phyloP scores from a whole-genome alignment of 176 grass and related monocot genomes.

The Panicum miliaceum region DNA sequence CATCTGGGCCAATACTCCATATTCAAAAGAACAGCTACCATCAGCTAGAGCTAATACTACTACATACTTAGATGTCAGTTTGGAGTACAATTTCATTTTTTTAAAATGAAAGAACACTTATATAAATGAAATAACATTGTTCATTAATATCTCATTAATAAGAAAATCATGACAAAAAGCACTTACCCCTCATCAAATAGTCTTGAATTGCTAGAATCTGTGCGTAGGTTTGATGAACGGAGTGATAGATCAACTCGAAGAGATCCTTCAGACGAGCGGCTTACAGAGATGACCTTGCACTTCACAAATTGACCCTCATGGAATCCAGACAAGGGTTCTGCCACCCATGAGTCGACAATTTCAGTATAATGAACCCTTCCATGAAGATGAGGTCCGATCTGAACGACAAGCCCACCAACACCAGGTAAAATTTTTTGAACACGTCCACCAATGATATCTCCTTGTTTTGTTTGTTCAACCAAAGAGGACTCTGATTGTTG shows the following conservation, averaged over 20 bases:
- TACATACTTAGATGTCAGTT: slow-evolving; percentile 22
- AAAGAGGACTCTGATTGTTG: slow-evolving; percentile 31
- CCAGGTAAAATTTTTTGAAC: slow-evolving; percentile 90
- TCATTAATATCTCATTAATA: slow-evolving; percentile 1
- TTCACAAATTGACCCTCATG: slow-evolving; percentile 95
- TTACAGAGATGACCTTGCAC: slow-evolving; percentile 76
- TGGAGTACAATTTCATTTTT: slow-evolving; percentile 9
- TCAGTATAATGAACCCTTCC: slow-evolving; percentile 97
- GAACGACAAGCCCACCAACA: slow-evolving; percentile 78
- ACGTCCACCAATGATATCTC: slow-evolving; percentile 81
- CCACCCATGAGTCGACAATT: slow-evolving; percentile 78
- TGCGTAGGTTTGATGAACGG: slow-evolving; percentile 54
- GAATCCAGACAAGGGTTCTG: slow-evolving; percentile 68
- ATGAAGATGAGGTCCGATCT: slow-evolving; percentile 94
- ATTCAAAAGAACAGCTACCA: not conserved
- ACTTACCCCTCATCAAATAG: slow-evolving; percentile 67
- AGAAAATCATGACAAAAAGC: slow-evolving; percentile 11
- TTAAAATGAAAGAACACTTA: not conserved
- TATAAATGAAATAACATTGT: slow-evolving; percentile 4
- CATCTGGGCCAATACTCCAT: not conserved
- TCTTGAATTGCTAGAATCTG: slow-evolving; percentile 33
- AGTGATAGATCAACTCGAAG: slow-evolving; percentile 89
- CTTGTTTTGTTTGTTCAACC: slow-evolving; percentile 64
- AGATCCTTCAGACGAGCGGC: slow-evolving; percentile 67
- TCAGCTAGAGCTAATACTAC: not conserved